Evolutionary conservation across 768 basidiomycete genomes (phyloP).

Genomic region (Amyloporia xantha): DNA sequence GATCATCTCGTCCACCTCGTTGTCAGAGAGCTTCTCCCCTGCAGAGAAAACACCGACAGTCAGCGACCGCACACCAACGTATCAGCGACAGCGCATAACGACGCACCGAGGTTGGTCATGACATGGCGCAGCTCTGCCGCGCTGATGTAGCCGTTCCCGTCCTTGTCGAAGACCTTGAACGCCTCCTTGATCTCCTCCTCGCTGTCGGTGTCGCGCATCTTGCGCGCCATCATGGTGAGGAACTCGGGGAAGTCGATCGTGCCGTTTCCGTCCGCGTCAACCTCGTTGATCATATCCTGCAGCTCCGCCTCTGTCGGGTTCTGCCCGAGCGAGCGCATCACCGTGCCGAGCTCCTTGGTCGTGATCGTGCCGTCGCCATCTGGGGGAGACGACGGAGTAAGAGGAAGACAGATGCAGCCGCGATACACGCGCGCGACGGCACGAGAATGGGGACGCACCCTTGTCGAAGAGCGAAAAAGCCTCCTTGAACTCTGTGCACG

Average conservation of each 20-base stretch:
- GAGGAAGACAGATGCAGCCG: conserved; percentile 1
- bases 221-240: conserved; percentile 77
- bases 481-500: conserved; percentile 90
- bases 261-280: conserved; percentile 83
- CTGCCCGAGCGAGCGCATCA: conserved; percentile 90
- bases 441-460: conserved; percentile 40
- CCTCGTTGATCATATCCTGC: conserved; percentile 95
- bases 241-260: conserved; percentile 82
- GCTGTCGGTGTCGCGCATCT: conserved; percentile 87
- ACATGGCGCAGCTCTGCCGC: conserved; percentile 84
- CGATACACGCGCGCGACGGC: not conserved
- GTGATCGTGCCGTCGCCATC: conserved; percentile 94
- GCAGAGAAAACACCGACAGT: conserved; percentile 8
- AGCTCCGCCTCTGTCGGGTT: conserved; percentile 90
- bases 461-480: conserved; percentile 98
- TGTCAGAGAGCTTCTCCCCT: conserved; percentile 85
- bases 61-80: not conserved
- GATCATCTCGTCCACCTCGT: conserved; percentile 94
- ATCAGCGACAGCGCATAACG: not conserved
- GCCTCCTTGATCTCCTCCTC: conserved; percentile 97
- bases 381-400: conserved; percentile 22
- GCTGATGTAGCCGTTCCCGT: conserved; percentile 86
- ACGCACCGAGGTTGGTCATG: conserved; percentile 82
- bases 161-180: conserved; percentile 96
- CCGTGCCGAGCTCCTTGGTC: conserved; percentile 83